Evolutionary conservation across 1,139 yeast species (phyloP).

Genomic region (Starmera stellimalicola): DNA sequence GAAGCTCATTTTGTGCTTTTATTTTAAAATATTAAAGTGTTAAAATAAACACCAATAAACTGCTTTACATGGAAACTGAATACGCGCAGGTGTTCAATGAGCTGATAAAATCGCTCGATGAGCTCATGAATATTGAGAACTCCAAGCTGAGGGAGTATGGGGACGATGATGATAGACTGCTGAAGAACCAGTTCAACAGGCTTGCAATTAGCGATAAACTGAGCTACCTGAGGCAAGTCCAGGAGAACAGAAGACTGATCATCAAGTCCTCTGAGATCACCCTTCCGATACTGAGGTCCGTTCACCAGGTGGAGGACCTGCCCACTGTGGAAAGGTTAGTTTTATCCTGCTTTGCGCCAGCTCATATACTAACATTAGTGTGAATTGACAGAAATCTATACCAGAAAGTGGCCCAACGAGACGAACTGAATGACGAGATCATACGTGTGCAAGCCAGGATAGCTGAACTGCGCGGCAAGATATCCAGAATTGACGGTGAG

Average conservation of each 20-base stretch:
- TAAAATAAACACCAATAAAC: background rate
- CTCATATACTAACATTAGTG: background rate
- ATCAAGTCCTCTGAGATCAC: slow-evolving; percentile 11
- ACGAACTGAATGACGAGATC: background rate
- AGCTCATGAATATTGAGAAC: slow-evolving; percentile 7
- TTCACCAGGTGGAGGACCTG: slow-evolving; percentile 19
- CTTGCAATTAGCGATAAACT: slow-evolving; percentile 7
- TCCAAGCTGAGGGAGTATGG: background rate
- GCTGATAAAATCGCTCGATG: slow-evolving; percentile 12
- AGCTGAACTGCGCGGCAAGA: background rate
- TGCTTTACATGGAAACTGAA: slow-evolving; percentile 2
- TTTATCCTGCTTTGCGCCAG: background rate
- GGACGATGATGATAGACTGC: background rate
- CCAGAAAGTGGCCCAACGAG: background rate
- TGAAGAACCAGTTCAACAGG: background rate
- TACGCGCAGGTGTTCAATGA: slow-evolving; percentile 7
- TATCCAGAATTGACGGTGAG: too few relatives aligned
- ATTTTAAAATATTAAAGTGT: background rate
- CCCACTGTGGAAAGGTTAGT: slow-evolving; percentile 10
- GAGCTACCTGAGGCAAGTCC: slow-evolving; percentile 5
- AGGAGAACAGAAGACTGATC: slow-evolving; percentile 9
- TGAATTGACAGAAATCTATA: background rate
- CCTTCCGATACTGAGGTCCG: slow-evolving; percentile 16
- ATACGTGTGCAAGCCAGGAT: background rate
- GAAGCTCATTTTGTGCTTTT: slow-evolving; percentile 5